Base-by-base conservation (phyloP, 2,329 filamentous ascomycete genomes). In the Diaporthe sp. region DNA sequence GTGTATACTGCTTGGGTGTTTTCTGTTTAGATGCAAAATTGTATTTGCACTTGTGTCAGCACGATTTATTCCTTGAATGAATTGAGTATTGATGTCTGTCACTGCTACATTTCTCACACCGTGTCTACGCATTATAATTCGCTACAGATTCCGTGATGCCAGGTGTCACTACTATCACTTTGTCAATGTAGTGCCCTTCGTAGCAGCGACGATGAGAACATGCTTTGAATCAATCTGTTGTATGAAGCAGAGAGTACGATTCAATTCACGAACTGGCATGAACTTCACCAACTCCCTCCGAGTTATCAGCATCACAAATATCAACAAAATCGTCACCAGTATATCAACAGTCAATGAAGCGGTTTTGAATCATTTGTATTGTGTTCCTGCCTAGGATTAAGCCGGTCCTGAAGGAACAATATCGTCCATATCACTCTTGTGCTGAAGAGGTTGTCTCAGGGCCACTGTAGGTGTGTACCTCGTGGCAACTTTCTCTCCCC, bases 381-480 rank as follows among this genome's bases (percentile, higher is more conserved):
- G 54, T 71, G 55, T 76, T 76, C 57, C 58, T 75, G 67, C 74
- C 67, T 71, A 74, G 61, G 58, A 47, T 71, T 57, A 52, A n/a
- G 47, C 35, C 47, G 52, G 60, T 71, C 57, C 61, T 67, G 22
- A 22, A 47, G 67, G 67, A 57, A 35, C 35, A 66, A 68, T 47
- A 12, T 42, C 54, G 42, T 45, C 50, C 28, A 58, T 33, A 17
- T 33, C n/a, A 22, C 45, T 54, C 57, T 38, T 38, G 45, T 42
- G 64, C 64, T 38, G 40, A 52, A 47, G 42, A 52, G 55, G 25
- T 54, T 38, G 35, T 74, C 9, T 55, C 47, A 54, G 13, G 45
- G 47, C 50, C 33, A 52, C n/a, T 50, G n/a, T 15, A 64, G 7
- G 38, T 71, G n/a, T 57, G n/a, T 45, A 12, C n/a, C 15, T 17